These are phyloP conservation scores for Fusarium pseudograminearum DNA, from an alignment of 2,329 filamentous ascomycete genomes.

Conservation along the genomic window DNA sequence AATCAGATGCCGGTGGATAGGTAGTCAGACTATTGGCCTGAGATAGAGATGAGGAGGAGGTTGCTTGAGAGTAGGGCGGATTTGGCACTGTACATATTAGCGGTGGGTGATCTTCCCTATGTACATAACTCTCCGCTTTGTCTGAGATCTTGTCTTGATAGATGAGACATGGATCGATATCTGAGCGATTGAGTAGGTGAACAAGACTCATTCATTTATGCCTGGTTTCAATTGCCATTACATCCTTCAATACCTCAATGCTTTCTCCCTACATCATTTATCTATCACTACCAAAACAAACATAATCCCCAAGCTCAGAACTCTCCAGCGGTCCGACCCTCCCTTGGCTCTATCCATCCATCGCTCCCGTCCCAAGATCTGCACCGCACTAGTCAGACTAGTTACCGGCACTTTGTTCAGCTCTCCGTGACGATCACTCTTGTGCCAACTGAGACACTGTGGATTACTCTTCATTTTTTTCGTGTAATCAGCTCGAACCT, in stretches of 20 bases:
- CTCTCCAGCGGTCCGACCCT: constrained; percentile 20
- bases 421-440: neutral
- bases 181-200: neutral
- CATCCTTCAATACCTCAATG: neutral
- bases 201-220: neutral
- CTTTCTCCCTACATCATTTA: no score
- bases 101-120: neutral
- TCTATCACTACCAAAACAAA: neutral
- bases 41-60: neutral
- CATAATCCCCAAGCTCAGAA: neutral
- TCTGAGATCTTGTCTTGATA: constrained; percentile 16
- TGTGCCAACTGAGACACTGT: constrained; percentile 29
- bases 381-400: neutral
- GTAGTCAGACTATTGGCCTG: neutral
- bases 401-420: constrained; percentile 16
- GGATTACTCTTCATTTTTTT: neutral
- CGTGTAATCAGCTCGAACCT: constrained; percentile 8
- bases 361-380: constrained; percentile 2
- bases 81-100: neutral
- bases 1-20: neutral
- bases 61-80: neutral
- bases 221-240: neutral
- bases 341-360: neutral
- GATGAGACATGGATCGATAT: constrained; percentile 7
- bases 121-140: constrained; percentile 1